Base-by-base conservation (phyloP, 208 protist genomes). In the Leishmania tarentolae region DNA sequence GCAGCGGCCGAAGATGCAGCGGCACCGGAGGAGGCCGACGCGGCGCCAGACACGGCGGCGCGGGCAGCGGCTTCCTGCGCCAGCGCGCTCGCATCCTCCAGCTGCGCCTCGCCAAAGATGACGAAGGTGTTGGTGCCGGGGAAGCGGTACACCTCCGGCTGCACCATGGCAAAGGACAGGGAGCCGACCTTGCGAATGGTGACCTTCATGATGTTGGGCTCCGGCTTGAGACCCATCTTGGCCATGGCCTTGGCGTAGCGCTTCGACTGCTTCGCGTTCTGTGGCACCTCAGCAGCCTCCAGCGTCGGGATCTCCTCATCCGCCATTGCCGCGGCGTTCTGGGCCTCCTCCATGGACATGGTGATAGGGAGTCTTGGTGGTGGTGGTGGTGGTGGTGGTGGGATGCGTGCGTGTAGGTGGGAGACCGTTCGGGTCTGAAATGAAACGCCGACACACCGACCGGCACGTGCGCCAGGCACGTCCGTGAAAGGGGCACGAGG, bases 81-180 rank as follows among this genome's bases (percentile, higher is more conserved):
- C 56, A 93, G 71, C 70, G 86, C 83, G 61, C 77, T 83, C 52
- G 86, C 85, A 80, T 99, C 98, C 83, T 99, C 98, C 42, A 99
- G 92, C 82, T 98, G 98, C 40, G 97, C 94, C 88, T 99, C 98
- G 83, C 99, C 99, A 83, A 99, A 99, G 91, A 99, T 94, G 76
- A 99, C 92, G 88, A 99, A 99, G 57, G 98, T 99, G 91, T 99
- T 98, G 47, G 94, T 97, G 78, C 88, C 91, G 31, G 97, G 91
- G 84, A 94, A 95, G 90, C 98, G 98, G 97, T 98, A 99, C 56
- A 99, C 98, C 89, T 99, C 98, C 44, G 99, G 98, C 83, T 97
- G 83, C 86, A 85, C 72, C 87, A 99, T 96, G 70, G 95, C 90
- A 85, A 99, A 99, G 80, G 97, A 90, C 76, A 98, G 90, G 35